Percentiles rank a stretch among this genome's conserved stretches.
Evolutionary conservation across 495 filamentous ascomycete genomes (phyloP).

Genomic region (Penicillium pancosmium): DNA sequence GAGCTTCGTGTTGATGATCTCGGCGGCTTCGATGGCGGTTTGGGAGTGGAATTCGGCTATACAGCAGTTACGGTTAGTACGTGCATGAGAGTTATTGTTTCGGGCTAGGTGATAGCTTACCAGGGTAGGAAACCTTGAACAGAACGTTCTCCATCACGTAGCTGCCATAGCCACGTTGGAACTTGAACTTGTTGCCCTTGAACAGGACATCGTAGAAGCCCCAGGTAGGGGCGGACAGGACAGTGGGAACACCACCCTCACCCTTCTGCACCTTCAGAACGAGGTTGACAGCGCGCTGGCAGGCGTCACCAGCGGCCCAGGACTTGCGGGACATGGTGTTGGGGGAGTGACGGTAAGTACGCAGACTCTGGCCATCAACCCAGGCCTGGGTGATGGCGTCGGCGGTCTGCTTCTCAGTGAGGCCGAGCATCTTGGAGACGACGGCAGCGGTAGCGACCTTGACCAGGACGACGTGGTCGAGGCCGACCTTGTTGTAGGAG

Average conservation of each 20-base stretch:
- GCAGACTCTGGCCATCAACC: conserved; percentile 93
- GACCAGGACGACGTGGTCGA: conserved; percentile 97
- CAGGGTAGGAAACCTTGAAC: conserved; percentile 98
- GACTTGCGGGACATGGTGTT: conserved; percentile 99
- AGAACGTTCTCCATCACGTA: conserved; percentile 99
- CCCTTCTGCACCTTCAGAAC: conserved; percentile 91
- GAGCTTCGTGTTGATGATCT: conserved; percentile 82
- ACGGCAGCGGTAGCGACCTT: conserved; percentile 97
- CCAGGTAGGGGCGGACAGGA: conserved; percentile 91
- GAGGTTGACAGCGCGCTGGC: conserved; percentile 93
- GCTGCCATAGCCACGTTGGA: conserved; percentile 93
- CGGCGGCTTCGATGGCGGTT: conserved; percentile 92
- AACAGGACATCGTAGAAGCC: conserved; percentile 99
- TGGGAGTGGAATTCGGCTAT: conserved; percentile 98
- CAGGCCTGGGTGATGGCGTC: conserved; percentile 96
- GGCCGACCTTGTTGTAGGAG: conserved; percentile 96
- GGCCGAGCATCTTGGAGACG: conserved; percentile 88
- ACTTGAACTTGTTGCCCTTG: conserved; percentile 91
- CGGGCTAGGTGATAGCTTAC: conserved; percentile 45
- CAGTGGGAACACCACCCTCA: conserved; percentile 87
- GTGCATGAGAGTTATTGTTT: too few species aligned
- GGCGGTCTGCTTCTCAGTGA: conserved; percentile 86
- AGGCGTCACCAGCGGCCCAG: conserved; percentile 97
- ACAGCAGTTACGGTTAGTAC: background rate
- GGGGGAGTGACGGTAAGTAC: conserved; percentile 94